Conservation (phyloP, 805 yeast genomes). For the Saccharomyces jurei region DNA sequence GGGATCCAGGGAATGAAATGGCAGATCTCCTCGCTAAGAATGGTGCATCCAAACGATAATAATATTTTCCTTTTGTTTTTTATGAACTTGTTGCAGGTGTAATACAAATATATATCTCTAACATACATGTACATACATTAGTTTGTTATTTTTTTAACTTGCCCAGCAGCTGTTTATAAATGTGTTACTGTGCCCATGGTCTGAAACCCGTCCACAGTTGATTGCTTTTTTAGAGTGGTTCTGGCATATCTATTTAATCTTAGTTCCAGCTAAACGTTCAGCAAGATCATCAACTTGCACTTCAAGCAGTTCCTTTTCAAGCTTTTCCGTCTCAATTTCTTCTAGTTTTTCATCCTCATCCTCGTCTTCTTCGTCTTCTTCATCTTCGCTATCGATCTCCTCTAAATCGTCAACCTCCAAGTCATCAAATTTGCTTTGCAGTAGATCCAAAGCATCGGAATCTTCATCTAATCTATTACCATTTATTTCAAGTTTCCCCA, state of each 20-base stretch:
- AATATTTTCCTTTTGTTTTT: background rate
- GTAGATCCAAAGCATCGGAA: slow-evolving; percentile 53
- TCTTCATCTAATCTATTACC: slow-evolving; percentile 94
- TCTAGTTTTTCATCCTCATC: slow-evolving; percentile 36
- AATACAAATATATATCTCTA: background rate
- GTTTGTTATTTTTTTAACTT: background rate
- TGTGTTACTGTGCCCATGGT: background rate
- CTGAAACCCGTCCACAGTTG: background rate
- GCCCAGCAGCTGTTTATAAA: background rate
- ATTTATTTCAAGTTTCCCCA: slow-evolving; percentile 70
- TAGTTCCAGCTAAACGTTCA: slow-evolving; percentile 48
- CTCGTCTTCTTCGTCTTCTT: slow-evolving; percentile 33
- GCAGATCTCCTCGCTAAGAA: slow-evolving; percentile 69
- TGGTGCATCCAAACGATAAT: slow-evolving; percentile 37
- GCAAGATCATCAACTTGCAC: slow-evolving; percentile 40
- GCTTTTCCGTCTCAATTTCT: slow-evolving; percentile 39
- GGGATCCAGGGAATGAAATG: slow-evolving; percentile 59
- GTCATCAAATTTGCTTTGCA: slow-evolving; percentile 61
- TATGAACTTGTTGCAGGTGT: background rate
- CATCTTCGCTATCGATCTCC: slow-evolving; percentile 59
- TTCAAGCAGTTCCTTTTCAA: slow-evolving; percentile 39
- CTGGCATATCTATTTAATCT: slow-evolving; percentile 24
- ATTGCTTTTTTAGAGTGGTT: background rate
- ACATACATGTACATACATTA: background rate
- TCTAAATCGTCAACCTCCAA: slow-evolving; percentile 95